These are phyloP conservation scores for Puccinia coronata DNA, from an alignment of 1,284 basidiomycete species.

Conservation along the genomic window DNA sequence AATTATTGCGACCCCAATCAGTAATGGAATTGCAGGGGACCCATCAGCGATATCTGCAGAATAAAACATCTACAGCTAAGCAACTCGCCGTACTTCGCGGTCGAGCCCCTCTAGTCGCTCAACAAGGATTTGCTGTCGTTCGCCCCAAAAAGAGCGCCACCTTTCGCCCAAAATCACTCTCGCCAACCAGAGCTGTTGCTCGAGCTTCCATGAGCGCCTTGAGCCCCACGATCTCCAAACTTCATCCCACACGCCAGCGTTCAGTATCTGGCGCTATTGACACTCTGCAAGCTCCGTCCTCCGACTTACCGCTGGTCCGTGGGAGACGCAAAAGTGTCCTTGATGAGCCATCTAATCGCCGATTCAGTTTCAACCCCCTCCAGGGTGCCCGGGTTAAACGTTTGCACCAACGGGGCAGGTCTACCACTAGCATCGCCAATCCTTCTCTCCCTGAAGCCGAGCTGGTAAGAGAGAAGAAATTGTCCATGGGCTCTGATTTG, in stretches of 20 bases:
- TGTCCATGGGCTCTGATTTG: not conserved
- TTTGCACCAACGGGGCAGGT: slow-evolving; percentile 22
- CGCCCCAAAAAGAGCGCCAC: not conserved
- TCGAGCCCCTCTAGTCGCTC: not conserved
- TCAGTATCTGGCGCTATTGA: not conserved
- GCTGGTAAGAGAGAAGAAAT: slow-evolving; percentile 1
- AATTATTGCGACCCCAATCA: slow-evolving; percentile 38
- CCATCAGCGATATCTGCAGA: not conserved
- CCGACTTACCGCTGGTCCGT: not conserved
- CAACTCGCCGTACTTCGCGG: slow-evolving; percentile 8
- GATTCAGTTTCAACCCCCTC: slow-evolving; percentile 19
- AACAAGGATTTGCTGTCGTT: not conserved
- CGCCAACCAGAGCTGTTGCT: slow-evolving; percentile 2
- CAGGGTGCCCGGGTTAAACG: slow-evolving; percentile 1
- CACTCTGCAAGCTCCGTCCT: not conserved
- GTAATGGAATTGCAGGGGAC: slow-evolving; percentile 27
- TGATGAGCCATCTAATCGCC: slow-evolving; percentile 19
- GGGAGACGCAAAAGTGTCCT: slow-evolving; percentile 19
- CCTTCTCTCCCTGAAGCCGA: slow-evolving; percentile 1
- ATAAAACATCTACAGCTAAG: slow-evolving; percentile 17
- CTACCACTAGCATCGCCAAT: not conserved
- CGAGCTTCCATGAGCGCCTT: not conserved
- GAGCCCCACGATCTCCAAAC: not conserved
- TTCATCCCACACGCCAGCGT: not conserved
- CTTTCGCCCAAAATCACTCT: slow-evolving; percentile 11